These are phyloP conservation scores for Sporormia fimetaria DNA, from an alignment of 495 filamentous ascomycete genomes.

Conservation along the genomic window DNA sequence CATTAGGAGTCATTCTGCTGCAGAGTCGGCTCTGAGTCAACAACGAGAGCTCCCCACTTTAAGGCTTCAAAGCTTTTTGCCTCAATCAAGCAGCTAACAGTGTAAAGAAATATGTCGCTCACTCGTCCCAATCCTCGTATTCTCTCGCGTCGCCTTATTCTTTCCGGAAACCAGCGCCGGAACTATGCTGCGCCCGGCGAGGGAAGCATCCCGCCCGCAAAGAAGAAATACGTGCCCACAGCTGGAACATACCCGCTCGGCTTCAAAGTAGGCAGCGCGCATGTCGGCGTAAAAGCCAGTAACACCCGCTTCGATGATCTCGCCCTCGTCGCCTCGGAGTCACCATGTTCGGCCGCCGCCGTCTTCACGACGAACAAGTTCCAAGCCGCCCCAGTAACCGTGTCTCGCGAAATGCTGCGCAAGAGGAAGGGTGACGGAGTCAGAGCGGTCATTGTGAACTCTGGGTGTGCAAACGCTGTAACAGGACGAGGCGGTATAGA, in stretches of 20 bases:
- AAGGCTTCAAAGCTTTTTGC: neutral
- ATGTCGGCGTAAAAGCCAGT: slow-evolving; percentile 86
- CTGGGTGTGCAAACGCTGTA: slow-evolving; percentile 94
- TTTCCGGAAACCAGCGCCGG: slow-evolving; percentile 20
- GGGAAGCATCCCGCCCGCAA: slow-evolving; percentile 31
- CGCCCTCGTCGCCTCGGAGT: slow-evolving; percentile 75
- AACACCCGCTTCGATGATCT: slow-evolving; percentile 86
- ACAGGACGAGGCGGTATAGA: slow-evolving; percentile 85
- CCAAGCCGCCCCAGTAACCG: slow-evolving; percentile 86
- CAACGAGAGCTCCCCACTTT: neutral
- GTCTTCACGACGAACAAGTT: slow-evolving; percentile 99
- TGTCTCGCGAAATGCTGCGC: slow-evolving; percentile 60
- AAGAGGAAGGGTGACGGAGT: slow-evolving; percentile 57
- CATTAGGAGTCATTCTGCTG: too few species aligned
- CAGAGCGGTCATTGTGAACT: slow-evolving; percentile 80
- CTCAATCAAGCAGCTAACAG: neutral
- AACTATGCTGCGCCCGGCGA: slow-evolving; percentile 33
- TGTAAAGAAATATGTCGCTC: slow-evolving; percentile 13
- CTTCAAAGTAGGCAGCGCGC: slow-evolving; percentile 74
- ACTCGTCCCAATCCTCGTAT: slow-evolving; percentile 13
- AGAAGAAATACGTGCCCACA: slow-evolving; percentile 77
- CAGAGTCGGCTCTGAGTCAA: too few species aligned
- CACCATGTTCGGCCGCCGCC: slow-evolving; percentile 80
- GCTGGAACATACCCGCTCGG: slow-evolving; percentile 79
- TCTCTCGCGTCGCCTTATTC: slow-evolving; percentile 1